phyloP scores from a whole-genome alignment of 805 yeast species.

The Nakazawaea molendinolei region DNA sequence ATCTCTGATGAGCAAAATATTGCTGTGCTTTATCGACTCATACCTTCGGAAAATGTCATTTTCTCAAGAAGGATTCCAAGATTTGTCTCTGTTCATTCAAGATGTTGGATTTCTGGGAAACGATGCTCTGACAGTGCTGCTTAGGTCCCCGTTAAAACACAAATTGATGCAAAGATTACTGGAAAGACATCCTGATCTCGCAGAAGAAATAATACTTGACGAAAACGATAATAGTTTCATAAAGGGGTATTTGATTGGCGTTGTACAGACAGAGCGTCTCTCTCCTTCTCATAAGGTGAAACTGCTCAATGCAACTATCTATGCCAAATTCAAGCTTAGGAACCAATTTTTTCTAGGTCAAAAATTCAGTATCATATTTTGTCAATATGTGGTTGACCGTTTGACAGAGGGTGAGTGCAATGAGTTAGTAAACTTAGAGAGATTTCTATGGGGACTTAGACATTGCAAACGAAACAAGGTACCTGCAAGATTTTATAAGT shows the following conservation, averaged over 20 bases:
- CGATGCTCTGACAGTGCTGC: no score
- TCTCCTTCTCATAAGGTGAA: conserved; percentile 3
- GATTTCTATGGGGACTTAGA: conserved; percentile 4
- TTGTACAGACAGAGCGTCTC: neutral
- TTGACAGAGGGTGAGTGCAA: conserved; percentile 4
- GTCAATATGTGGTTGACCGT: conserved; percentile 2
- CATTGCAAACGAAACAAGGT: conserved; percentile 5
- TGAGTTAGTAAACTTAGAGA: neutral
- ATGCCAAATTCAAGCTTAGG: neutral
- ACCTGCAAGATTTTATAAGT: neutral
- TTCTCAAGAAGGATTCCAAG: no score
- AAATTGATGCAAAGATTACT: conserved; percentile 1
- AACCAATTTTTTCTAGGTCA: conserved; percentile 1
- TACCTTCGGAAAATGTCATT: no score
- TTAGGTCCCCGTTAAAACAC: no score
- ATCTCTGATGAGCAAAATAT: neutral
- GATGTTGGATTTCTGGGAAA: no score
- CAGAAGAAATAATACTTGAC: neutral
- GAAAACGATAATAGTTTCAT: conserved; percentile 1
- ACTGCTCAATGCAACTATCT: neutral
- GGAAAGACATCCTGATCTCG: neutral
- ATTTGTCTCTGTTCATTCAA: no score
- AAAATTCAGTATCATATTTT: conserved; percentile 1
- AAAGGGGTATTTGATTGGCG: conserved; percentile 6
- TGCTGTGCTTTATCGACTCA: conserved; percentile 1